A percentile compares a stretch with the other conserved stretches of the same genome.
Conservation (phyloP, 139 green algal species). For the Chlorella sp. region DNA sequence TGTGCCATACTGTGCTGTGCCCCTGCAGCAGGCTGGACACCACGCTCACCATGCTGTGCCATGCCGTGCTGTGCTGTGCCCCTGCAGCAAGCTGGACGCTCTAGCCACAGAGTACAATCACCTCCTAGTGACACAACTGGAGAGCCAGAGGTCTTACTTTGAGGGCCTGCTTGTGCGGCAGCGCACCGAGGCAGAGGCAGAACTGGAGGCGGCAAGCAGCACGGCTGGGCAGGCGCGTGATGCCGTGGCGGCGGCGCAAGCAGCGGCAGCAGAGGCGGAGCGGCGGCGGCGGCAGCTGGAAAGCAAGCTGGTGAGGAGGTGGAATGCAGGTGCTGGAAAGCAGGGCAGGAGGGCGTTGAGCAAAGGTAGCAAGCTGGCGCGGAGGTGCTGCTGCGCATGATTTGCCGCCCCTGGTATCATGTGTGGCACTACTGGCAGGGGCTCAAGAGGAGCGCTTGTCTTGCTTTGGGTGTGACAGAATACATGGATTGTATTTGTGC, state of each 20-base stretch:
- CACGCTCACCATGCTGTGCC: slow-evolving; percentile 33
- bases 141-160: slow-evolving; percentile 90
- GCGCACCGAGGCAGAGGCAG: slow-evolving; percentile 7
- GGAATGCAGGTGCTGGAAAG: background rate
- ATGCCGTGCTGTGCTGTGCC: background rate
- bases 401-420: no score
- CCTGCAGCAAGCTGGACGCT: slow-evolving; percentile 75
- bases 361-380: background rate
- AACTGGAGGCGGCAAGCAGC: slow-evolving; percentile 36
- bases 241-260: background rate
- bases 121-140: slow-evolving; percentile 90
- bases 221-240: slow-evolving; percentile 5
- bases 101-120: slow-evolving; percentile 90
- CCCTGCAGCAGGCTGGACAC: slow-evolving; percentile 75
- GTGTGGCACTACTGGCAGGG: background rate
- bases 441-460: background rate
- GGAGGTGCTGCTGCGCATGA: no score
- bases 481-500: no score
- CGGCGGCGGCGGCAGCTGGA: slow-evolving; percentile 56
- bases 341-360: background rate
- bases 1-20: background rate
- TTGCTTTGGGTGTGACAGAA: background rate
- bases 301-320: slow-evolving; percentile 60
- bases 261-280: slow-evolving; percentile 48
- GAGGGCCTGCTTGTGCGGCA: slow-evolving; percentile 60